Base-by-base conservation (phyloP, 805 yeast species). In the Ogataea saltuana region DNA sequence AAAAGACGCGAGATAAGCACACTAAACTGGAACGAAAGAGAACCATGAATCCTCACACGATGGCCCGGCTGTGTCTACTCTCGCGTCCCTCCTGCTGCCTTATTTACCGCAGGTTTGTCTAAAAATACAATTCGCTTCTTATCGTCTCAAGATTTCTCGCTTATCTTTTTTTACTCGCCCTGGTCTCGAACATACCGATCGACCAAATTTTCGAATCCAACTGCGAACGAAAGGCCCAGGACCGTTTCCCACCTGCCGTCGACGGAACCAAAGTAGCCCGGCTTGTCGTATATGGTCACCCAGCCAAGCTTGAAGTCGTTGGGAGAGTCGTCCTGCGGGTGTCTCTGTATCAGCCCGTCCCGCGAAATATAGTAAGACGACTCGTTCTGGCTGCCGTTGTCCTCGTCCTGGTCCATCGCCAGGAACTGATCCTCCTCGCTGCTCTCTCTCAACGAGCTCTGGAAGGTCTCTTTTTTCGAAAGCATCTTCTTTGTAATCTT, bases 261-360 rank as follows among this genome's bases (percentile, higher is more conserved):
- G n/a, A 43, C 40, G 49, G 51, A 17, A 48, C 58, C 41, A 45
- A 57, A 49, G 67, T 59, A 59, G 11, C 50, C 39, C 2, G 37
- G 59, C 33, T 76, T 76, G 18, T 81, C 83, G 51, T 74, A 80
- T 1, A 81, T 64, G 0, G 86, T 80, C 2, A 81, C 59, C 87
- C 87, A 82, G 0, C 87, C 87, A 25, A 80, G 50, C 53, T 80
- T 81, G 42, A 66, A 71, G 36, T 76, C 79, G 56, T 75, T 78
- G 0, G 86, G 85, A 4, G 75, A 67, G 58, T 81, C 87, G 58
- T 81, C 87, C 11, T 65, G 65, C 0, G 85, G 81, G 41, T 69
- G 68, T 47, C 67, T 64, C 38, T 62, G 66, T 25, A 67, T 61
- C 4, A 80, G 63, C 2, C 86, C 86, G 60, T 81, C 86, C n/a